Conservation (phyloP, 208 protist genomes). For the Trypanosoma scelopori region DNA sequence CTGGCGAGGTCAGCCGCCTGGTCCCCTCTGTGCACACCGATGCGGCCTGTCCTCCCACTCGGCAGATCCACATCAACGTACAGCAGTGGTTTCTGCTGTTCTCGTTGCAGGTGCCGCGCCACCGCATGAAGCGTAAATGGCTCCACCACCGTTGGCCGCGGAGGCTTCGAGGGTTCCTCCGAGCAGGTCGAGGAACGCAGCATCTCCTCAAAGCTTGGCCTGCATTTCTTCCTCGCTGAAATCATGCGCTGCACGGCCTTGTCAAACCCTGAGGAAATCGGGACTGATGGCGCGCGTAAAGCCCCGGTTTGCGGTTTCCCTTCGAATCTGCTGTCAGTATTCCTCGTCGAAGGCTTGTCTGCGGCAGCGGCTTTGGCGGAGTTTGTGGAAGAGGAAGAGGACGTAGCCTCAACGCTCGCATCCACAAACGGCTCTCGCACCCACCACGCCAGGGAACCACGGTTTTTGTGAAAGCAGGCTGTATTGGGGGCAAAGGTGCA, state of each 20-base stretch:
- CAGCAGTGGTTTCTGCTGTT: conserved; percentile 32
- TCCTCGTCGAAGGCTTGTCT: not conserved
- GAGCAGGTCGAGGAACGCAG: conserved; percentile 14
- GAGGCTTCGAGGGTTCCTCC: not conserved
- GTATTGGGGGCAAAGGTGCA: conserved; percentile 27
- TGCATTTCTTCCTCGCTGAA: conserved; percentile 23
- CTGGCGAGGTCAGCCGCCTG: conserved; percentile 30
- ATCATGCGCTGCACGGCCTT: conserved; percentile 56
- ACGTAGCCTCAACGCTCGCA: conserved; percentile 1
- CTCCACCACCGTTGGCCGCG: conserved; percentile 22
- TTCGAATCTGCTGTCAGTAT: conserved; percentile 1
- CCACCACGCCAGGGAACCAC: conserved; percentile 30
- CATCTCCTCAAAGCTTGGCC: conserved; percentile 23
- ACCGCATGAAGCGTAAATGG: conserved; percentile 30
- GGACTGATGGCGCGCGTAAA: not conserved
- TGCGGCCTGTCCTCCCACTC: conserved; percentile 37
- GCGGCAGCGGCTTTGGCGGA: not conserved
- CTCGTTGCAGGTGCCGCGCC: conserved; percentile 8
- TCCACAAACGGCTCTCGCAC: conserved; percentile 9
- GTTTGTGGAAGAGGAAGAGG: not conserved
- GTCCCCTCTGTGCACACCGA: conserved; percentile 47
- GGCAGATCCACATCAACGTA: conserved; percentile 58
- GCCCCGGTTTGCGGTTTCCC: not conserved
- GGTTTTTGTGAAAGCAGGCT: conserved; percentile 21
- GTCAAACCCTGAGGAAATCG: conserved; percentile 37